These are phyloP conservation scores for Claviceps sp. DNA, from an alignment of 2,329 filamentous ascomycete species.

Conservation along the genomic window DNA sequence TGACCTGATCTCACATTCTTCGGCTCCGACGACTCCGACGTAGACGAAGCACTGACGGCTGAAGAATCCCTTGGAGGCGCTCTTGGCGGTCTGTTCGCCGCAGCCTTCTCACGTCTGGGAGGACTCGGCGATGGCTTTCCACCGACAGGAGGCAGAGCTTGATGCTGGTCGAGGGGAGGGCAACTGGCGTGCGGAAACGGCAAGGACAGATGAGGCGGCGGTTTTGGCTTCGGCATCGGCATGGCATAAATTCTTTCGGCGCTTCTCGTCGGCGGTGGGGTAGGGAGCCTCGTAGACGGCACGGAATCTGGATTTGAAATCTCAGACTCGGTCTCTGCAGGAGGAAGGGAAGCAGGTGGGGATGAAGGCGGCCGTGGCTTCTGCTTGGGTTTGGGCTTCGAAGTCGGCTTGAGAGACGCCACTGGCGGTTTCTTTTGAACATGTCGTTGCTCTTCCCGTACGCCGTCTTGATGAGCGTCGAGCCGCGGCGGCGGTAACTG, in stretches of 20 bases:
- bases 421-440: not conserved
- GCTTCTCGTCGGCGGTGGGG: not conserved
- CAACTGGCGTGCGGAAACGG: not conserved
- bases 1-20: constrained; percentile 20
- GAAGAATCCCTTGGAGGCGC: constrained; percentile 10
- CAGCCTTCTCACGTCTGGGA: not conserved
- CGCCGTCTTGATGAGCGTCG: not conserved
- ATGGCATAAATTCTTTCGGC: constrained; percentile 3
- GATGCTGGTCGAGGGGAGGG: not conserved
- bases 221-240: constrained; percentile 10
- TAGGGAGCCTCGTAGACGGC: not conserved
- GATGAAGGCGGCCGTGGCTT: not conserved
- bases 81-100: constrained; percentile 10
- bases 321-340: not conserved
- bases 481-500: not conserved
- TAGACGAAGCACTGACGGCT: constrained; percentile 8
- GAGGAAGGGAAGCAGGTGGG: not conserved
- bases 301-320: not conserved
- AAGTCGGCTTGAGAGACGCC: not conserved
- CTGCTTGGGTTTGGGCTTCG: not conserved
- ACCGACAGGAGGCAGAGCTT: not conserved
- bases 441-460: not conserved
- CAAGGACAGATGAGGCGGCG: constrained; percentile 7
- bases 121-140: not conserved
- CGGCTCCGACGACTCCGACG: constrained; percentile 17